Base-by-base conservation (phyloP, 2,329 filamentous ascomycete genomes). In the Trichoderma gracile region DNA sequence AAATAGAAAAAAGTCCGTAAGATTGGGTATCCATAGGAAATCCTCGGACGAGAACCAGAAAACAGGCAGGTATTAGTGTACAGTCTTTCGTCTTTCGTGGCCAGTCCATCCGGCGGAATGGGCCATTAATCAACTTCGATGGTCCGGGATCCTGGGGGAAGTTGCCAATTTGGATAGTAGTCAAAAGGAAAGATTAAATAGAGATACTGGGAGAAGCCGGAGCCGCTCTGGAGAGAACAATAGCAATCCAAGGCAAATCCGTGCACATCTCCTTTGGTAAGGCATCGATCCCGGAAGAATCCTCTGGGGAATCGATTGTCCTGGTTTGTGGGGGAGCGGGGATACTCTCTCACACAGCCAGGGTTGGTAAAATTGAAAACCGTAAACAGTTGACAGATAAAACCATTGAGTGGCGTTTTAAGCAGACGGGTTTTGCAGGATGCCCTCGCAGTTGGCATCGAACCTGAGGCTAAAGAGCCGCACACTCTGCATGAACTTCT, bases 361-460 rank as follows among this genome's bases (percentile, higher is more conserved):
- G 49, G 5, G n/a, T n/a, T n/a, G 19, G 9, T 25, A 6, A 14
- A 52, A 52, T 30, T 9, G 9, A 30, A 9, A 30, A 30, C 30
- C 30, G 30, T 30, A 9, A 9, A 30, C 30, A 9, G 30, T 9
- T 3, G 12, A 27, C n/a, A 52, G n/a, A 1, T 30, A 19, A 17
- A 23, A 38, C 40, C 14, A 12, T 14, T 1, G 33, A n/a, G 8
- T 25, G 63, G 69, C 66, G 50, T 25, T 60, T 73, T 84, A 88
- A 72, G 80, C 77, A 70, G 81, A 82, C 46, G 87, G 87, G 72
- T 83, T 81, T 70, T 79, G 79, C 66, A 98, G 82, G 70, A 98
- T 94, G 30, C 94, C 91, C 73, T 96, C 92, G 79, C 93, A 97
- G 82, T 98, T 97, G 77, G 91, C 92, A 73, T 97, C 93, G 77